Conservation (phyloP, 495 filamentous ascomycete genomes). For the Schizothecium vesticola region DNA sequence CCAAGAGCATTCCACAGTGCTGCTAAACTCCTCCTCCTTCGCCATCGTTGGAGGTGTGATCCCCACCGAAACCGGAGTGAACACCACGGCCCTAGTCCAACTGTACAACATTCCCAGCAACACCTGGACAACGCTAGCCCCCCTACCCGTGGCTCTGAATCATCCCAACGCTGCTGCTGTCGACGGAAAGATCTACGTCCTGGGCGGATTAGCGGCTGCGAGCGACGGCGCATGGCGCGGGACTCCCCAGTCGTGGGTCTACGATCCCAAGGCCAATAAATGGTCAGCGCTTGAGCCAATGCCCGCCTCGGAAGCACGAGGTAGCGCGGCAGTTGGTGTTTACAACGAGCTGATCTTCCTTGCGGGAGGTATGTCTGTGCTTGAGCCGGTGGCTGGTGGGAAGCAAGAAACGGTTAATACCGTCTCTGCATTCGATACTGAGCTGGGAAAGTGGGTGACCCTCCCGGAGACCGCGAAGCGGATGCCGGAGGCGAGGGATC, state of each 20-base stretch:
- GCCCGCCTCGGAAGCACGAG: constrained; percentile 19
- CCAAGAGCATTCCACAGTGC: constrained; percentile 61
- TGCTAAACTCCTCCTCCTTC: constrained; percentile 53
- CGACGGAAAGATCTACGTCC: constrained; percentile 58
- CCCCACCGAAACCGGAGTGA: constrained; percentile 19
- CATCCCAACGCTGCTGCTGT: constrained; percentile 45
- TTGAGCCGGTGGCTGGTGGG: background rate
- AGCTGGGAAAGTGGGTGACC: constrained; percentile 19
- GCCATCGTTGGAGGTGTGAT: constrained; percentile 24
- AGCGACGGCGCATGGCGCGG: constrained; percentile 61
- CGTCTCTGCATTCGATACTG: constrained; percentile 32
- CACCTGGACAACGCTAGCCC: constrained; percentile 53
- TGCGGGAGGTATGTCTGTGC: constrained; percentile 26
- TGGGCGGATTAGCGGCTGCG: constrained; percentile 80
- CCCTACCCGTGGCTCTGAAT: constrained; percentile 53
- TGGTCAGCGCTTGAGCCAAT: constrained; percentile 22
- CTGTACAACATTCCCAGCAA: constrained; percentile 61
- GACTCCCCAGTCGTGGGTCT: constrained; percentile 49
- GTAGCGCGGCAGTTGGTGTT: constrained; percentile 19
- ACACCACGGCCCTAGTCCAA: constrained; percentile 71
- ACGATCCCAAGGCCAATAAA: constrained; percentile 38
- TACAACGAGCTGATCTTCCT: constrained; percentile 19
- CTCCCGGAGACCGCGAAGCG: background rate
- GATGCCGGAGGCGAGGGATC: constrained; percentile 33
- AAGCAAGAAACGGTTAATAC: constrained; percentile 19